phyloP scores from a whole-genome alignment of 2,329 filamentous ascomycete genomes.

The Ascochyta viciae-villosae region DNA sequence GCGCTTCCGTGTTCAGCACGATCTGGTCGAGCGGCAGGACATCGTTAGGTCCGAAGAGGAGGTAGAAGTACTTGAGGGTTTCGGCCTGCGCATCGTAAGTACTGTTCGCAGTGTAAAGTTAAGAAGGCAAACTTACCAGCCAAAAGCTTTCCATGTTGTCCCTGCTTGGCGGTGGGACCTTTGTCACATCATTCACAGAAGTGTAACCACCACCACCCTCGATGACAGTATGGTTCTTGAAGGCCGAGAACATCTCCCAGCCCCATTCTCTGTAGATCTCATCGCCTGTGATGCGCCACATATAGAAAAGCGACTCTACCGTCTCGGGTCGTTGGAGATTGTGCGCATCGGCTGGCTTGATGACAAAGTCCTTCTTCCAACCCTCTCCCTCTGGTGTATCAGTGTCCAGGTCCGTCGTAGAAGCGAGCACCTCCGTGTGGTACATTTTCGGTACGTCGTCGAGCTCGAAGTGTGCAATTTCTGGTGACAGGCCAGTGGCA shows the following conservation, averaged over 20 bases:
- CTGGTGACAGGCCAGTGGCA: slow-evolving; percentile 87
- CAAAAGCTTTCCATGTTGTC: slow-evolving; percentile 99
- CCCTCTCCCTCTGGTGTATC: slow-evolving; percentile 54
- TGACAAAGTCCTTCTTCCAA: slow-evolving; percentile 80
- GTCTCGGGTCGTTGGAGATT: slow-evolving; percentile 97
- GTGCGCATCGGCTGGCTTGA: slow-evolving; percentile 84
- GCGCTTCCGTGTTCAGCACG: slow-evolving; percentile 96
- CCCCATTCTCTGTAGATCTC: slow-evolving; percentile 91
- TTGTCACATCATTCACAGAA: slow-evolving; percentile 76
- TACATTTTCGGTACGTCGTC: slow-evolving; percentile 71
- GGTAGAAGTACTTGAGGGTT: slow-evolving; percentile 96
- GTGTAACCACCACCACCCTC: slow-evolving; percentile 81
- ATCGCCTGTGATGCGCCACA: slow-evolving; percentile 98
- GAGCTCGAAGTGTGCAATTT: slow-evolving; percentile 91
- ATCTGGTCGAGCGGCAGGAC: slow-evolving; percentile 84
- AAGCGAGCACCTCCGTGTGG: slow-evolving; percentile 52
- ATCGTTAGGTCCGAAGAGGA: slow-evolving; percentile 86
- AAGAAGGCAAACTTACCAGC: slow-evolving; percentile 68
- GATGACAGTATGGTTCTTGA: slow-evolving; percentile 84
- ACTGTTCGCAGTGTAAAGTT: background rate
- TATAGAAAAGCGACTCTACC: slow-evolving; percentile 94
- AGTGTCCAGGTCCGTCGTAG: slow-evolving; percentile 49
- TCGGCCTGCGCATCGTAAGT: slow-evolving; percentile 68
- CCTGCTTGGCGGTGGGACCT: slow-evolving; percentile 69
- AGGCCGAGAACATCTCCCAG: slow-evolving; percentile 97